A percentile compares a stretch with the other conserved stretches of the same genome.
phyloP scores from a whole-genome alignment of 2,329 filamentous ascomycete species.

The Phyllosticta citriasiana region DNA sequence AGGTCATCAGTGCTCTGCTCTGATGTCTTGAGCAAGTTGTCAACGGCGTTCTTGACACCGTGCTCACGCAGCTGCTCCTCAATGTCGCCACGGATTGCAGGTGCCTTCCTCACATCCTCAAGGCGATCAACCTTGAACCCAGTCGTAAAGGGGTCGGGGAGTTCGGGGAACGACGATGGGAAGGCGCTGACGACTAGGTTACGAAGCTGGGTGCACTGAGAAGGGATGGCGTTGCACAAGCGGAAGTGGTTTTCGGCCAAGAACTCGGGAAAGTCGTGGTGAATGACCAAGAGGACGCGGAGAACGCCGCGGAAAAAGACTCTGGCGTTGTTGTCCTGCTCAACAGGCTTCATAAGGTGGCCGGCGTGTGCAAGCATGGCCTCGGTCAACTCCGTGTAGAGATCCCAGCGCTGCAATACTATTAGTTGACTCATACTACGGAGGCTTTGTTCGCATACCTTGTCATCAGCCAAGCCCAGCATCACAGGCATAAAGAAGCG shows the following conservation, averaged over 20 bases:
- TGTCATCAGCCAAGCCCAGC: slow-evolving; percentile 55
- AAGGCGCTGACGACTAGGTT: slow-evolving; percentile 81
- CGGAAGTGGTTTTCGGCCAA: slow-evolving; percentile 76
- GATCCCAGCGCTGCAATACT: slow-evolving; percentile 54
- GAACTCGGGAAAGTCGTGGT: slow-evolving; percentile 94
- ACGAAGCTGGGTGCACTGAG: slow-evolving; percentile 75
- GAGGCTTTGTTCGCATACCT: slow-evolving; percentile 16
- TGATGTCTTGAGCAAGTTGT: slow-evolving; percentile 38
- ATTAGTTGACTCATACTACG: slow-evolving; percentile 49
- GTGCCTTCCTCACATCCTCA: slow-evolving; percentile 61
- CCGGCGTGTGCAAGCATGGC: slow-evolving; percentile 64
- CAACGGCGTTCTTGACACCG: slow-evolving; percentile 44
- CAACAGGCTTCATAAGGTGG: slow-evolving; percentile 66
- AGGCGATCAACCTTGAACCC: slow-evolving; percentile 68
- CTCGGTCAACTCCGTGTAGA: slow-evolving; percentile 64
- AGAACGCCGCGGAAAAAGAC: slow-evolving; percentile 77
- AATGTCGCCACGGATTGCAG: slow-evolving; percentile 56
- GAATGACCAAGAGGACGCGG: slow-evolving; percentile 72
- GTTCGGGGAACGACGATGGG: slow-evolving; percentile 58
- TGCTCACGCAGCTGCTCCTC: slow-evolving; percentile 39
- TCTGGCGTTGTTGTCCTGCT: slow-evolving; percentile 59
- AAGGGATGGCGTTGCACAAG: slow-evolving; percentile 71
- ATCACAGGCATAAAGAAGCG: slow-evolving; percentile 74
- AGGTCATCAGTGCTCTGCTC: slow-evolving; percentile 63
- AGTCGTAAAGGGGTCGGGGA: slow-evolving; percentile 61